phyloP scores from a whole-genome alignment of 116 monocot genomes.

The Trichopus zeylanicus region DNA sequence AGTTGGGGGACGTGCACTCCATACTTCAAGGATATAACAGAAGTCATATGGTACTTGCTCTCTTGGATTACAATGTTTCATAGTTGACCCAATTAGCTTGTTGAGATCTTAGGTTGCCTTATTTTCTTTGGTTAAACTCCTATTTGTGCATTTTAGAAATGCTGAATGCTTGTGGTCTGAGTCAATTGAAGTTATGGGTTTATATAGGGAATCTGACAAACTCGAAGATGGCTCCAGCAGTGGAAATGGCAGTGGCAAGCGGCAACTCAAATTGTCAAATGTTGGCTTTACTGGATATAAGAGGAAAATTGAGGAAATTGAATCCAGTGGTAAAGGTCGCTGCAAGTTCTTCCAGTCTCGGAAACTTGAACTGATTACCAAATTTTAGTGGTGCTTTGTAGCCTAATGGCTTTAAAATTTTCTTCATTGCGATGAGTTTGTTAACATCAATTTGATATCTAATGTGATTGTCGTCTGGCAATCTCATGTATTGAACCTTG shows the following conservation, averaged over 20 bases:
- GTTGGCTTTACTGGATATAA: constrained; percentile 72
- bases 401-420: background rate
- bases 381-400: constrained; percentile 22
- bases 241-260: constrained; percentile 42
- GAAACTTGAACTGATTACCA: constrained; percentile 57
- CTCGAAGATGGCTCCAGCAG: constrained; percentile 35
- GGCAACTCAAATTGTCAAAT: constrained; percentile 65
- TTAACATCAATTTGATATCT: no score
- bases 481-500: background rate
- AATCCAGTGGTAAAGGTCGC: constrained; percentile 82
- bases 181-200: background rate
- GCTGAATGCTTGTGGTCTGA: no score
- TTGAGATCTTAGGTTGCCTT: no score
- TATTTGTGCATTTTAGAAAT: no score
- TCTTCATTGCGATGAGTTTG: no score
- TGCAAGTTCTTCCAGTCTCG: constrained; percentile 92
- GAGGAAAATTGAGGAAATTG: constrained; percentile 75
- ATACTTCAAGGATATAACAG: constrained; percentile 51
- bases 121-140: no score
- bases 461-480: background rate
- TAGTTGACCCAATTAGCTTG: no score
- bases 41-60: constrained; percentile 65
- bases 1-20: constrained; percentile 94
- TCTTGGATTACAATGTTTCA: no score
- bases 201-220: constrained; percentile 71